Conservation (phyloP, 2,329 filamentous ascomycete genomes). For the Hypoxylon sp. region DNA sequence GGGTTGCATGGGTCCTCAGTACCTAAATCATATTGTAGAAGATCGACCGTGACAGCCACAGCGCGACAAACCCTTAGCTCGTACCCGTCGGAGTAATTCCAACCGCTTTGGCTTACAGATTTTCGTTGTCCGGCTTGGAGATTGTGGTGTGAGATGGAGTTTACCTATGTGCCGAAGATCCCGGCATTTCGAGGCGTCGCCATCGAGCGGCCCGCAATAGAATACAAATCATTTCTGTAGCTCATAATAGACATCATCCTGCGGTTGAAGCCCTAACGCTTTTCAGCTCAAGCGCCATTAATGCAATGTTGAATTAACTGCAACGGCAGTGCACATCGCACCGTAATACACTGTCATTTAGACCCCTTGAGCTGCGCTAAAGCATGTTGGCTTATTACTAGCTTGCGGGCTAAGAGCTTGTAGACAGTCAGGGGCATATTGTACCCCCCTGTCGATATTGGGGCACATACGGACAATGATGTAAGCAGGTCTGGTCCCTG, state of each 20-base stretch:
- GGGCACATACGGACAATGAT: constrained; percentile 18
- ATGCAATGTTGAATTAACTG: constrained; percentile 28
- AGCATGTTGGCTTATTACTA: constrained; percentile 4
- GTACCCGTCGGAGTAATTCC: constrained; percentile 2
- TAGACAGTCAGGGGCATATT: constrained; percentile 22
- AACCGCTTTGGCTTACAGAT: constrained; percentile 10
- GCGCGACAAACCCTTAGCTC: constrained; percentile 11
- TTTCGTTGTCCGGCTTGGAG: constrained; percentile 6
- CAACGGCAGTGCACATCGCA: constrained; percentile 16
- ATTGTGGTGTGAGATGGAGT: constrained; percentile 7
- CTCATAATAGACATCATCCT: constrained; percentile 35
- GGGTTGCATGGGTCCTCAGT: constrained; percentile 16
- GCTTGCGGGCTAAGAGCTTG: constrained; percentile 21
- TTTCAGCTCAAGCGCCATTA: constrained; percentile 34
- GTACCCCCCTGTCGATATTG: constrained; percentile 25
- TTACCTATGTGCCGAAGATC: constrained; percentile 9
- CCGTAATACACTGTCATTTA: constrained; percentile 23
- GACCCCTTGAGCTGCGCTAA: background rate
- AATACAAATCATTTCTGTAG: constrained; percentile 7
- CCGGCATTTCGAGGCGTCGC: background rate
- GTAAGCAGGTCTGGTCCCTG: constrained; percentile 29
- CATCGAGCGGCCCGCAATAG: background rate
- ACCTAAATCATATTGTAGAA: constrained; percentile 3
- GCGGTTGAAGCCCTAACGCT: constrained; percentile 24
- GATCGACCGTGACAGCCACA: constrained; percentile 15